Conservation (phyloP, 2,329 filamentous ascomycete species). For the Lasiodiplodia citricola region DNA sequence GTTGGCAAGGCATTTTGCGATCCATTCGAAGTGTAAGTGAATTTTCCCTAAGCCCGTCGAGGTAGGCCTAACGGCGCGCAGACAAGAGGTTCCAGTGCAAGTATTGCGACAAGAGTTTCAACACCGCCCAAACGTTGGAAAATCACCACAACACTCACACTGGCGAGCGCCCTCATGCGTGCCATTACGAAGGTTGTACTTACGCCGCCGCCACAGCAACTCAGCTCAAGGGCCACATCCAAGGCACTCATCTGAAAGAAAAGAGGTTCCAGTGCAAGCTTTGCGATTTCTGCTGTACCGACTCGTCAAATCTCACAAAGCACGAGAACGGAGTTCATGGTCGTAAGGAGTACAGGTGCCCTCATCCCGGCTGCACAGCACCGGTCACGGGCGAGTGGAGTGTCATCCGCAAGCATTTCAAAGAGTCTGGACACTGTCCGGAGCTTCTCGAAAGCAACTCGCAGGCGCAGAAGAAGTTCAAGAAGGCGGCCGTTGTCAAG, state of each 20-base stretch:
- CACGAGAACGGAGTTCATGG: conserved; percentile 35
- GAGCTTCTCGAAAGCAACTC: conserved; percentile 41
- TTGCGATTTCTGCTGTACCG: conserved; percentile 46
- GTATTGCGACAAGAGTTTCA: conserved; percentile 46
- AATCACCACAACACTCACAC: conserved; percentile 48
- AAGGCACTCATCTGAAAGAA: conserved; percentile 42
- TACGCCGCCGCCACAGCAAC: conserved; percentile 48
- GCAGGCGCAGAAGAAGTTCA: conserved; percentile 40
- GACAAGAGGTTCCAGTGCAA: conserved; percentile 44
- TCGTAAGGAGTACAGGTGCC: conserved; percentile 38
- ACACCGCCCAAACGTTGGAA: conserved; percentile 47
- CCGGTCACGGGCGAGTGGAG: conserved; percentile 48
- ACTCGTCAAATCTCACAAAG: conserved; percentile 43
- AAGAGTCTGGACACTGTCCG: conserved; percentile 43
- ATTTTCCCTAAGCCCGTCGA: neutral
- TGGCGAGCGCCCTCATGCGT: conserved; percentile 43
- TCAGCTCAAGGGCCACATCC: conserved; percentile 40
- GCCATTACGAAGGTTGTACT: conserved; percentile 38
- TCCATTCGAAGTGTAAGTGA: conserved; percentile 39
- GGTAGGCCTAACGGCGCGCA: conserved; percentile 15
- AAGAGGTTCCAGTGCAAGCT: conserved; percentile 46
- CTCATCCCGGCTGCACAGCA: conserved; percentile 43
- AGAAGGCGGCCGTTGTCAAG: conserved; percentile 25
- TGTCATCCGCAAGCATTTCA: conserved; percentile 46
- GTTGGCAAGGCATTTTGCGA: conserved; percentile 44